Conservation (phyloP, 768 basidiomycete genomes). For the Boletus reticulatus region DNA sequence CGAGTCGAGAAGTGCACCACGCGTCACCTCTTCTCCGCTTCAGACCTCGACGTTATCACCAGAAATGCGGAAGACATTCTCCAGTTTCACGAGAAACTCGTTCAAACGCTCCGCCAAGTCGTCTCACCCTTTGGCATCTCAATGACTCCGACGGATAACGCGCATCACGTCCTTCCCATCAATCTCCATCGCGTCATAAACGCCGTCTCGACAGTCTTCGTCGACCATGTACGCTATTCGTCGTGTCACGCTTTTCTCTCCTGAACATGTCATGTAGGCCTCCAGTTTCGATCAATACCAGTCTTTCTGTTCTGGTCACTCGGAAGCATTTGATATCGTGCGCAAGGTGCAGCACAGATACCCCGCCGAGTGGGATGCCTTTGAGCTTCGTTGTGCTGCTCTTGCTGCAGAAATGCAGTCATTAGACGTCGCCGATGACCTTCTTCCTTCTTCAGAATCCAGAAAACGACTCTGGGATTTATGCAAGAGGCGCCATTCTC, state of each 20-base stretch:
- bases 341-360: conserved; percentile 62
- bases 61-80: conserved; percentile 72
- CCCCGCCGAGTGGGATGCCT: conserved; percentile 76
- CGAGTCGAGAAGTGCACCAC: conserved; percentile 34
- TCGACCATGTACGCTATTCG: conserved; percentile 45
- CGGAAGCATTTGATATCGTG: conserved; percentile 74
- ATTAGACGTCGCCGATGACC: conserved; percentile 8
- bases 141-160: conserved; percentile 28
- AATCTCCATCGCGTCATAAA: conserved; percentile 40
- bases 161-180: conserved; percentile 22
- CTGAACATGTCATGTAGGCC: conserved; percentile 45
- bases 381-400: conserved; percentile 72
- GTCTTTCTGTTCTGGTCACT: conserved; percentile 83
- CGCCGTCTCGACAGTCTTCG: conserved; percentile 53
- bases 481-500: conserved; percentile 43
- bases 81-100: conserved; percentile 64
- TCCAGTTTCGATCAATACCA: conserved; percentile 77
- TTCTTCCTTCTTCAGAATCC: conserved; percentile 1
- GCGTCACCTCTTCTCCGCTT: conserved; percentile 54
- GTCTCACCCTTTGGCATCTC: conserved; percentile 52
- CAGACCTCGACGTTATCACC: conserved; percentile 56
- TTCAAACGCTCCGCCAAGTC: conserved; percentile 49
- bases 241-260: background rate
- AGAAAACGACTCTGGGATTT: conserved; percentile 24
- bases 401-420: conserved; percentile 42